phyloP scores from a whole-genome alignment of 2,329 filamentous ascomycete species.

The Epichloe sp. region DNA sequence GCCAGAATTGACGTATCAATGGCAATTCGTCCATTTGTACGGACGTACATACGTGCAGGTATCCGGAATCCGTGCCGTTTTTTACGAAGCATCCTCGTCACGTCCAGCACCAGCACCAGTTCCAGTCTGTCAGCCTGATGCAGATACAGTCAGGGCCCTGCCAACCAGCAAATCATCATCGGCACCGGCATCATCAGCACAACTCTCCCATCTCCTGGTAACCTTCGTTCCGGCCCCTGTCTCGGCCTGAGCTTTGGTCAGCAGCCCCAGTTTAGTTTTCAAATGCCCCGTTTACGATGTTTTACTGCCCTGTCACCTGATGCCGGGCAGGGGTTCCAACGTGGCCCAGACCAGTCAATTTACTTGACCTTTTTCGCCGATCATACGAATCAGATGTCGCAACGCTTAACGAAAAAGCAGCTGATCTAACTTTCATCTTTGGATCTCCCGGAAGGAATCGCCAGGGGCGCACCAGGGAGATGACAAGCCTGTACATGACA shows the following conservation, averaged over 20 bases:
- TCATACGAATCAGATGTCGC: background rate
- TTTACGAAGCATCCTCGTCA: too few species aligned
- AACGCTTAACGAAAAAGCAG: background rate
- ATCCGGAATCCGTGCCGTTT: too few species aligned
- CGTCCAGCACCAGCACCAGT: background rate
- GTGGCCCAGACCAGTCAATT: conserved; percentile 4
- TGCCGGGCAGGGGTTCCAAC: conserved; percentile 1
- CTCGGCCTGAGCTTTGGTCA: conserved; percentile 6
- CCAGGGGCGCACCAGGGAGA: too few species aligned
- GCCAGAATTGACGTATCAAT: background rate
- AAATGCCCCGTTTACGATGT: conserved; percentile 2
- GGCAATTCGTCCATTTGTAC: too few species aligned
- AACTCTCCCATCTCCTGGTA: background rate
- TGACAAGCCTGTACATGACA: too few species aligned
- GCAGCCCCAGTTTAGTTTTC: conserved; percentile 1
- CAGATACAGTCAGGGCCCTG: too few species aligned
- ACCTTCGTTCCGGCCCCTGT: conserved; percentile 4
- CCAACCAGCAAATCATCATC: too few species aligned
- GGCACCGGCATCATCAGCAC: background rate
- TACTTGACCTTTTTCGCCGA: background rate
- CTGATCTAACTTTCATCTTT: too few species aligned
- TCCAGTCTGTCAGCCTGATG: background rate
- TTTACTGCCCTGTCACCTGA: conserved; percentile 7
- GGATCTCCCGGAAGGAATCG: too few species aligned
- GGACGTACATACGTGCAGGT: too few species aligned